Base-by-base conservation (phyloP, 179 eudicot genomes). In the Sideroxylon spinosum region DNA sequence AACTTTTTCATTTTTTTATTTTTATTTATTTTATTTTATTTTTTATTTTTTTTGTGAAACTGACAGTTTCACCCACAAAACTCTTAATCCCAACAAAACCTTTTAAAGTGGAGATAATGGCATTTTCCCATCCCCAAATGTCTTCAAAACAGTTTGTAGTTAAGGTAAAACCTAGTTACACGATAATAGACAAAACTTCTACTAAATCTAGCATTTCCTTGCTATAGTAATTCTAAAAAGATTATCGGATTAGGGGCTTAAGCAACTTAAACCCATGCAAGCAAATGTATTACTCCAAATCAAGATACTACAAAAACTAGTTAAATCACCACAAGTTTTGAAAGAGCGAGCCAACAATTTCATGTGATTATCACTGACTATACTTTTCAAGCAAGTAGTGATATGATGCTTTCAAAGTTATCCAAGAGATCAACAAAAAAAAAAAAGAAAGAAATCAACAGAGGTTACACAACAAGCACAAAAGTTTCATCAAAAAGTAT, bases 81-180 rank as follows among this genome's bases (percentile, higher is more conserved):
- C 65, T 84, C 57, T 79, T 70, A 20, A 88, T 74, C 49, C 98
- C 97, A 78, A 90, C 90, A 80, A 84, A 25, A 37, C 76, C 76
- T 80, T 88, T 90, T 23, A 90, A 81, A 60, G 84, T 64, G n/a
- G 63, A 87, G 68, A 87, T 85, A 90, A 57, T 29, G 82, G 56
- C 32, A 78, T 85, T 77, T 83, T 86, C 28, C 86, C 91, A 77
- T 88, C 93, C 29, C 74, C 81, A 81, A 85, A 89, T 32, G 82
- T 81, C 82, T 79, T 82, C 11, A 86, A 84, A 16, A 77, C 85
- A 53, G 14, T 9, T 12, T 26, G 64, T 19, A 25, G 29, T 44
- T 76, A 19, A 76, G 25, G 10, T 23, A 52, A 52, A 52, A 52
- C 10, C 56, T 52, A 52, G 16, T 3, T 11, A 6, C 56, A 52